Evolutionary conservation across 345 rosid genomes (phyloP).

Genomic region (Passiflora organensis): DNA sequence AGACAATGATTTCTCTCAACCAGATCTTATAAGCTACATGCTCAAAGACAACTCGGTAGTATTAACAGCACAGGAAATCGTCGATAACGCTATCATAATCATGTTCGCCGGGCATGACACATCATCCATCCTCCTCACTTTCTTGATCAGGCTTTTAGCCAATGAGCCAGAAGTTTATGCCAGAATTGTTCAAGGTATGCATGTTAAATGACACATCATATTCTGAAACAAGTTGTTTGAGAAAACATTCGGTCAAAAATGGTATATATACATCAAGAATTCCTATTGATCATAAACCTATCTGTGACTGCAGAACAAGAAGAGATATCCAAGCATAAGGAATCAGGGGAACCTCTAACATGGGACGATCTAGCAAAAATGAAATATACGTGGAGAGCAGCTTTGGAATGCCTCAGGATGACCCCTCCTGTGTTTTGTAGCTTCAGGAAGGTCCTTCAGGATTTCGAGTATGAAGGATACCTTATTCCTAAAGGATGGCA

Average conservation of each 20-base stretch:
- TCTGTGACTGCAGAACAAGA: slow-evolving; percentile 14
- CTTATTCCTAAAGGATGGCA: slow-evolving; percentile 38
- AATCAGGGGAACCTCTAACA: slow-evolving; percentile 17
- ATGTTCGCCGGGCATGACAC: slow-evolving; percentile 28
- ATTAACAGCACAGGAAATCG: slow-evolving; percentile 20
- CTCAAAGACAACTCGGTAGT: neutral
- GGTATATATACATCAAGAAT: neutral
- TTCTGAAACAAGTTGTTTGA: no score
- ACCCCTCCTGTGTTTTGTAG: slow-evolving; percentile 20
- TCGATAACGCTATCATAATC: slow-evolving; percentile 1
- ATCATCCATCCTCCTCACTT: slow-evolving; percentile 18
- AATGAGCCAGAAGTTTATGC: slow-evolving; percentile 9
- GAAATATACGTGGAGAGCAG: slow-evolving; percentile 39
- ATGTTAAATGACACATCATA: no score
- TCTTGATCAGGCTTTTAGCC: slow-evolving; percentile 15
- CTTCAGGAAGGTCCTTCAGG: slow-evolving; percentile 21
- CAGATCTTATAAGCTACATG: slow-evolving; percentile 24
- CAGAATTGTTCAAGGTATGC: slow-evolving; percentile 12
- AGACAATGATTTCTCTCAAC: slow-evolving; percentile 1
- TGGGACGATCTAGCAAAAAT: slow-evolving; percentile 35
- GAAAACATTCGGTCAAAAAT: neutral
- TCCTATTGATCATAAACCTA: no score
- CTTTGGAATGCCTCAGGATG: slow-evolving; percentile 31
- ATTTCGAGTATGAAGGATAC: slow-evolving; percentile 24
- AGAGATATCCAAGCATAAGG: slow-evolving; percentile 15